Evolutionary conservation across 164 flowering plant species (phyloP), one percentile per base, ranked within the genome.

Genomic region (Chimonanthus salicifolius): DNA sequence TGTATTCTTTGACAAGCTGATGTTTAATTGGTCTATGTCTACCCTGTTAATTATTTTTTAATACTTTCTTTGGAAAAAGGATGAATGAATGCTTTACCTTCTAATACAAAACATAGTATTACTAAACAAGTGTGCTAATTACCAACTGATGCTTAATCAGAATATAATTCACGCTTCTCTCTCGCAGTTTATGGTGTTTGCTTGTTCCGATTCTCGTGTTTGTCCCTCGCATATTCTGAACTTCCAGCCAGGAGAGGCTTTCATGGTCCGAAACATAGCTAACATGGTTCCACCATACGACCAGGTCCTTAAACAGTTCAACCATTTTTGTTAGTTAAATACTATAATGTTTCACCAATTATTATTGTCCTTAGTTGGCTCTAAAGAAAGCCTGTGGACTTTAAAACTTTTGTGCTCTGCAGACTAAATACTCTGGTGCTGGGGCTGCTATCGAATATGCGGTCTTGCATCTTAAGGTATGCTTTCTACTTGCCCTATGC

Each of bases 241-340:
- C 54, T 86, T 94, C 77, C 92, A 90, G 72, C 98, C 92, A 0
- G 98, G 98, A 65, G 97, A 94, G 81, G 98, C 97, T 20, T 94
- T 94, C 76, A 49, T 89, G 79, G 89, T 87, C 69, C 85, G 99
- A 3, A 94, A 91, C 87, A 83, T 94, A 16, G 97, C 97, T 33
- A 91, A 90, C 87, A 88, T 94, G 92, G 95, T 94, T 50, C 99
- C 97, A 7, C 79, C 92, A 3, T 92, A 71, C 74, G 89, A 88
- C 71, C 70, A 83, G 97, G 97, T 92, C 4, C 1, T 11, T 9
- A 68, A 47, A 46, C 33, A n/a, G 11, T n/a, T 49, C 13, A 13
- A 9, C 43, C 21, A 44, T 3, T 13, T 46, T 43, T 11, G 45
- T 44, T 49, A 13, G 7, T 11, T 68, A 18, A 4, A n/a, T 47